phyloP scores from a whole-genome alignment of 1,139 yeast species.

The Neolecta irregularis region DNA sequence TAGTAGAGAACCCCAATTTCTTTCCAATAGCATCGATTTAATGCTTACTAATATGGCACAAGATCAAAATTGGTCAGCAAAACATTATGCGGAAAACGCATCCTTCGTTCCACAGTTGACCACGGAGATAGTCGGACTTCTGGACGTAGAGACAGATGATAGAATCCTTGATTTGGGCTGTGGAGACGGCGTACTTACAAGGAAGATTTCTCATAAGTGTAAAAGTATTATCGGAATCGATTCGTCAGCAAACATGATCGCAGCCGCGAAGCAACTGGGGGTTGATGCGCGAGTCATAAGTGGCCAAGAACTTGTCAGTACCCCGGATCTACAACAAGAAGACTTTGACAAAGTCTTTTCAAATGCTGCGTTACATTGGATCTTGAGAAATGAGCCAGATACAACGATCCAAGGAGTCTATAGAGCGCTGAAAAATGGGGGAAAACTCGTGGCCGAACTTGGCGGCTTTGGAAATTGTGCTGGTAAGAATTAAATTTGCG shows the following conservation, averaged over 20 bases:
- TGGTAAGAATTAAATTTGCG: too few relatives aligned
- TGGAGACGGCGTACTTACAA: slow-evolving; percentile 12
- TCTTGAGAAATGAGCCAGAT: slow-evolving; percentile 5
- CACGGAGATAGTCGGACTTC: slow-evolving; percentile 3
- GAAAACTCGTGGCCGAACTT: slow-evolving; percentile 11
- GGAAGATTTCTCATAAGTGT: slow-evolving; percentile 4
- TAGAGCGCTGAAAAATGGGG: slow-evolving; percentile 7
- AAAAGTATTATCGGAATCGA: slow-evolving; percentile 9
- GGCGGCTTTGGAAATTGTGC: slow-evolving; percentile 9
- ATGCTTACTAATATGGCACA: too few relatives aligned
- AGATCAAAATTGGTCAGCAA: too few relatives aligned
- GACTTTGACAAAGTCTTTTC: slow-evolving; percentile 10
- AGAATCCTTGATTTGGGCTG: slow-evolving; percentile 11
- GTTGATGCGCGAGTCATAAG: slow-evolving; percentile 5
- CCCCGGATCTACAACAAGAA: slow-evolving; percentile 3
- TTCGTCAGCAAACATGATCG: slow-evolving; percentile 7
- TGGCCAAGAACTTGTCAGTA: slow-evolving; percentile 3
- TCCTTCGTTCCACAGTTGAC: slow-evolving; percentile 9
- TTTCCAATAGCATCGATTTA: too few relatives aligned
- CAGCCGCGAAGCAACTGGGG: slow-evolving; percentile 6
- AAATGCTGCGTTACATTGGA: slow-evolving; percentile 12
- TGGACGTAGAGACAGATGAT: slow-evolving; percentile 5
- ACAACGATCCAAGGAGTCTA: slow-evolving; percentile 6
- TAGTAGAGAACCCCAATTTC: too few relatives aligned
- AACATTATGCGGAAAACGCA: slow-evolving; percentile 8